Evolutionary conservation across 1,284 basidiomycete genomes (phyloP).

Genomic region (Erythrobasidium hasegawianum): DNA sequence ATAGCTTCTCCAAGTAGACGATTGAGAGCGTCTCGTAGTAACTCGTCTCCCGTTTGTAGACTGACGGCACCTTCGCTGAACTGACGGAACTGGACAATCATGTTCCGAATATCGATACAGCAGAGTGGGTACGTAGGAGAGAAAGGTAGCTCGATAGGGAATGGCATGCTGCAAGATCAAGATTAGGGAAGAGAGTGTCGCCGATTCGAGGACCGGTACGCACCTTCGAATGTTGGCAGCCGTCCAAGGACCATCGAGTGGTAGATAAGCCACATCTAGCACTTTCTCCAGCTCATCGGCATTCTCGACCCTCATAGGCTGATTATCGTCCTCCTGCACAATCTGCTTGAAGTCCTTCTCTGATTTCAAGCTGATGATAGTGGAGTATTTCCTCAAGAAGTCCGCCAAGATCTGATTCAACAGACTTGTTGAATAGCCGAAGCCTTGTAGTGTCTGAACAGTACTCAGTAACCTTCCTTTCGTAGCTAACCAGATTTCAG

Average conservation of each 20-base stretch:
- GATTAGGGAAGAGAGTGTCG: neutral
- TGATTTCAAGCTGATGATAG: slow-evolving; percentile 77
- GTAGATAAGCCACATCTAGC: slow-evolving; percentile 79
- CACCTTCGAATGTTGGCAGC: slow-evolving; percentile 38
- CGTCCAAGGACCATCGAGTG: slow-evolving; percentile 54
- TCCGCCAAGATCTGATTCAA: slow-evolving; percentile 80
- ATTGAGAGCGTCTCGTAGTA: slow-evolving; percentile 28
- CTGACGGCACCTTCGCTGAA: slow-evolving; percentile 72
- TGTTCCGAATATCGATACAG: slow-evolving; percentile 90
- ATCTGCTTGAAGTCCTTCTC: slow-evolving; percentile 81
- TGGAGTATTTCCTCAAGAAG: slow-evolving; percentile 86
- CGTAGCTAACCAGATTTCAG: slow-evolving; percentile 74
- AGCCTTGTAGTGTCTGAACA: slow-evolving; percentile 88
- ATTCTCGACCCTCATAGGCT: slow-evolving; percentile 80
- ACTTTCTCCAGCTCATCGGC: slow-evolving; percentile 69
- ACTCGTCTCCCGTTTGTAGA: slow-evolving; percentile 27
- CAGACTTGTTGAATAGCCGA: slow-evolving; percentile 76
- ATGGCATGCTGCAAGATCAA: slow-evolving; percentile 59
- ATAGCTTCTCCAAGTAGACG: slow-evolving; percentile 15
- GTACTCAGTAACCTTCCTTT: slow-evolving; percentile 84
- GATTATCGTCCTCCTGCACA: slow-evolving; percentile 81
- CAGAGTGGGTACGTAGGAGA: slow-evolving; percentile 91
- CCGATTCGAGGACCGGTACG: too few relatives aligned
- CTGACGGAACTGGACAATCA: slow-evolving; percentile 93
- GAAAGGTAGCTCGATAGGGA: slow-evolving; percentile 83